Evolutionary conservation across 495 filamentous ascomycete genomes (phyloP), one percentile per base, ranked within the genome.

Genomic region (Parmelia sp.): DNA sequence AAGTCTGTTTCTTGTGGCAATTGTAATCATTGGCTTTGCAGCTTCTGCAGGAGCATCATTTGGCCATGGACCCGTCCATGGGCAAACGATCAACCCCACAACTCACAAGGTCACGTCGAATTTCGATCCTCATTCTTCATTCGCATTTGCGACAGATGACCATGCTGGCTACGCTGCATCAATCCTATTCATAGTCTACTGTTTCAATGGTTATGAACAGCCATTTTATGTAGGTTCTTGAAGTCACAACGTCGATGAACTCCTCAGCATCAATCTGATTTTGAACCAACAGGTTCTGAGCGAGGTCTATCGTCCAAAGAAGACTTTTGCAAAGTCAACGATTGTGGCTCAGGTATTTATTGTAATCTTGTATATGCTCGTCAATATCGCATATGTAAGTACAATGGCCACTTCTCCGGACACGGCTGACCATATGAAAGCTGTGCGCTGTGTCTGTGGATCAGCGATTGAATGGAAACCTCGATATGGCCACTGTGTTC

Each of bases 381-480:
- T 77, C 12, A 82, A 81, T 56, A 68, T 82, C 57, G 68, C 71
- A 65, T 84, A 82, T 61, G 76, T 79, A 66, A 64, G 76, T 60
- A 33, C 36, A 64, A n/a, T 63, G 51, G 3, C 31, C 65, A 61
- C 42, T 62, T 68, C 45, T 61, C 45, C 61, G 63, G 19, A 40
- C 12, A 36, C 31, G 19, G 11, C 39, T 45, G 45, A 23, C 39
- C 11, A 40, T 35, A n/a, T 9, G 15, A n/a, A 57, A 71, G 70
- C 45, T 66, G 6, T 72, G 67, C 55, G 63, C 63, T 7, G 64
- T 67, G 31, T 39, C 55, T 4, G 40, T 44, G 19, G 61, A 66
- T 44, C 36, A 23, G 45, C 59, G 51, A 47, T 37, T 64, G 23
- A 37, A 72, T 15, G n/a, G 12, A 6, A 55, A 66, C 19, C 21